Conservation (phyloP, 2,329 filamentous ascomycete genomes). For the Scytalidium lignicola region DNA sequence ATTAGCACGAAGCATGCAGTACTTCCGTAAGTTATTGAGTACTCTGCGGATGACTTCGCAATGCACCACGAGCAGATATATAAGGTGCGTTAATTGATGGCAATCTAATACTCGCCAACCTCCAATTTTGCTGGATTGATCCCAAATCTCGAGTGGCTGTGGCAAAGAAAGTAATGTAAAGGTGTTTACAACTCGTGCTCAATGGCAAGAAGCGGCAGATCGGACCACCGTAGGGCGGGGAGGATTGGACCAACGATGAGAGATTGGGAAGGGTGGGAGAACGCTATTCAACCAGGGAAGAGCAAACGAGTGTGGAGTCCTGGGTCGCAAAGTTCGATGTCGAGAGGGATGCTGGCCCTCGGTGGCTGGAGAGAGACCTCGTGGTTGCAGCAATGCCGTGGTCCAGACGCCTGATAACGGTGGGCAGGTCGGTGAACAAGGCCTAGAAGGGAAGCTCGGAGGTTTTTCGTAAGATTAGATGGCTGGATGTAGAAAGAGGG, state of each 20-base stretch:
- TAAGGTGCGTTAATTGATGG: not conserved
- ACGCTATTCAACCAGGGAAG: not conserved
- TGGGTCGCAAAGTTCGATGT: not conserved
- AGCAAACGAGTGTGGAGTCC: not conserved
- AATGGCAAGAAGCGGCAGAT: not conserved
- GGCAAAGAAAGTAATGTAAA: not conserved
- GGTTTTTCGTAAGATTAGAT: not conserved
- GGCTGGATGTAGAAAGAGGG: not conserved
- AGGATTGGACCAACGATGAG: not conserved
- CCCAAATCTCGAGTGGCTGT: not conserved
- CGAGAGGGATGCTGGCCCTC: not conserved
- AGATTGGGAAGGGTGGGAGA: not conserved
- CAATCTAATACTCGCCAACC: not conserved
- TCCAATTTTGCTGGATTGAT: not conserved
- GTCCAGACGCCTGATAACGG: not conserved
- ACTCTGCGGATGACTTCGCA: not conserved
- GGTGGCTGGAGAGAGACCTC: not conserved
- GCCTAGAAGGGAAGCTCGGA: not conserved
- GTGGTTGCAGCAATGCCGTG: not conserved
- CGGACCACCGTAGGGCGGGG: not conserved
- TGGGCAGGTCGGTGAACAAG: not conserved
- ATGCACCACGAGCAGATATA: not conserved
- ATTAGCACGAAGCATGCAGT: not conserved
- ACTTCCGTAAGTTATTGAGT: too few species aligned
- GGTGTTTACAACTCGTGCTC: not conserved